Percentiles rank a stretch among this genome's conserved stretches.
Evolutionary conservation across 2,329 filamentous ascomycete species (phyloP).

Genomic region (Paecilomyces fulvus): DNA sequence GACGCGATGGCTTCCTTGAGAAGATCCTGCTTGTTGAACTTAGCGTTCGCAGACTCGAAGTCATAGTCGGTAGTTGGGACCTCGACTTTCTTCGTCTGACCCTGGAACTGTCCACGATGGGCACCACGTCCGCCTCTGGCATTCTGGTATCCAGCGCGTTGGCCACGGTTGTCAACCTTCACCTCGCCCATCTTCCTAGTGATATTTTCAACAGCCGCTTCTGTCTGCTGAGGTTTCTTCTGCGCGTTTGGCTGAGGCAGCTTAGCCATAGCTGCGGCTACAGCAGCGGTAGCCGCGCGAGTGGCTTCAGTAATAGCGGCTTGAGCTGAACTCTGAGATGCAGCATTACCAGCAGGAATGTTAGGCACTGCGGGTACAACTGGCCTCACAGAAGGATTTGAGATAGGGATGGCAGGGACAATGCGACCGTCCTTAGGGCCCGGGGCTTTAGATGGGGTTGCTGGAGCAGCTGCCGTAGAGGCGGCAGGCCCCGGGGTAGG

Average conservation of each 20-base stretch:
- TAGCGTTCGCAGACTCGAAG: slow-evolving; percentile 76
- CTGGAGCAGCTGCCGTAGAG: slow-evolving; percentile 14
- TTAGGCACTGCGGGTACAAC: slow-evolving; percentile 20
- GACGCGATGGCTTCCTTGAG: slow-evolving; percentile 80
- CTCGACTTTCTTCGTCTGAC: slow-evolving; percentile 61
- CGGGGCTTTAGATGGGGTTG: slow-evolving; percentile 13
- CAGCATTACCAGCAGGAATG: slow-evolving; percentile 14
- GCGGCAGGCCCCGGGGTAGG: slow-evolving; percentile 12
- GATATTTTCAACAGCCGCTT: slow-evolving; percentile 32
- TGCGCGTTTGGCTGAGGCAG: slow-evolving; percentile 31
- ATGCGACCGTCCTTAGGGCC: slow-evolving; percentile 35
- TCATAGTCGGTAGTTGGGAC: slow-evolving; percentile 89
- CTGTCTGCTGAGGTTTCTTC: slow-evolving; percentile 23
- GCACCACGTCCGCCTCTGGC: slow-evolving; percentile 40
- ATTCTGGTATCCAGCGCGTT: slow-evolving; percentile 31
- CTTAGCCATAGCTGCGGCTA: slow-evolving; percentile 45
- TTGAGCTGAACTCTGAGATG: slow-evolving; percentile 22
- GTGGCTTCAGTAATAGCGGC: slow-evolving; percentile 40
- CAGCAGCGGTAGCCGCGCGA: slow-evolving; percentile 41
- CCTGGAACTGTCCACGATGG: slow-evolving; percentile 34
- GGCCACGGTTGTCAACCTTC: slow-evolving; percentile 30
- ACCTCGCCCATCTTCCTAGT: slow-evolving; percentile 40
- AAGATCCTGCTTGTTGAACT: slow-evolving; percentile 80
- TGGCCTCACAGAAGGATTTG: slow-evolving; percentile 25
- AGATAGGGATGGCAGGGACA: slow-evolving; percentile 39